Conservation (phyloP, 495 filamentous ascomycete genomes). For the Podospora pseudopauciseta region DNA sequence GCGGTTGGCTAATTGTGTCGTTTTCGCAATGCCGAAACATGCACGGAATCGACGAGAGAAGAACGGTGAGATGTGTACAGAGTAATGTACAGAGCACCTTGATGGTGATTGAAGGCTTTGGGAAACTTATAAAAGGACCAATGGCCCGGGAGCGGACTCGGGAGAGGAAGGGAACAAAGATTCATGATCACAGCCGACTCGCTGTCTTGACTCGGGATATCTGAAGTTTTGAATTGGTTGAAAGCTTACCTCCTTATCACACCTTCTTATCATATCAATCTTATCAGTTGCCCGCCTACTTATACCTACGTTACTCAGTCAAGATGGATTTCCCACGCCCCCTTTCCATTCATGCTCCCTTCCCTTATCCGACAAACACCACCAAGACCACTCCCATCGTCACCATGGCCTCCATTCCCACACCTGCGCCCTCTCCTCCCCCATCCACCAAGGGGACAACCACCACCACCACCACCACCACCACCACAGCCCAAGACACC, state of each 20-base stretch:
- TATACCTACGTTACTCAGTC: not conserved
- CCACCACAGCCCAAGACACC: slow-evolving; percentile 22
- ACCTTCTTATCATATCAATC: not conserved
- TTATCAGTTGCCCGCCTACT: not conserved
- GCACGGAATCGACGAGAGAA: too few species aligned
- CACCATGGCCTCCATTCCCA: not conserved
- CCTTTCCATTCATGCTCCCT: not conserved
- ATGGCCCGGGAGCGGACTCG: too few species aligned
- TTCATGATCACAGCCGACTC: too few species aligned
- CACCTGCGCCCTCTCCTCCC: not conserved
- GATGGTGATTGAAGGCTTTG: too few species aligned
- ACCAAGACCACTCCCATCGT: not conserved
- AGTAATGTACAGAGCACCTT: too few species aligned
- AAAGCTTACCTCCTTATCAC: too few species aligned
- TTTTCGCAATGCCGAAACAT: not conserved
- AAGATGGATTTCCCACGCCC: not conserved
- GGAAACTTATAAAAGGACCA: too few species aligned
- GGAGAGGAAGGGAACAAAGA: too few species aligned
- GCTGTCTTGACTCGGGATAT: too few species aligned
- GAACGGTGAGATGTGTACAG: too few species aligned
- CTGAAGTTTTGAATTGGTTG: too few species aligned
- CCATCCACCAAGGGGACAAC: slow-evolving; percentile 5
- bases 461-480: not conserved
- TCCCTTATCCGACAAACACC: not conserved
- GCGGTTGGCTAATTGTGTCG: too few species aligned